Conservation (phyloP, 2,329 filamentous ascomycete species). For the Saccharata proteae region DNA sequence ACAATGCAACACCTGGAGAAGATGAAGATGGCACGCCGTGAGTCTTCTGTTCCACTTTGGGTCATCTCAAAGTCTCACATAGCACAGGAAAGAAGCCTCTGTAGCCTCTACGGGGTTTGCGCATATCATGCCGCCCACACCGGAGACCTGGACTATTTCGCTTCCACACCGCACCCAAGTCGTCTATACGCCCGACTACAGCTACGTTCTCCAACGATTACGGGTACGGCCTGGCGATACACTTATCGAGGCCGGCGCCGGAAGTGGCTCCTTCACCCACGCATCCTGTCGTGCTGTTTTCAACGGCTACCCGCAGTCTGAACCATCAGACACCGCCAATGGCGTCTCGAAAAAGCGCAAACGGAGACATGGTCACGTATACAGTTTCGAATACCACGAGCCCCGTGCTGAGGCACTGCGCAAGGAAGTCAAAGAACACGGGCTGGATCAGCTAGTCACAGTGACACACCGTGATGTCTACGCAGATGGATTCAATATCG, state of each 20-base stretch:
- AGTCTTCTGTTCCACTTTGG: not conserved
- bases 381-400: slow-evolving; percentile 73
- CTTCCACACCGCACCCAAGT: slow-evolving; percentile 75
- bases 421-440: slow-evolving; percentile 57
- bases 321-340: slow-evolving; percentile 18
- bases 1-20: slow-evolving; percentile 18
- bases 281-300: slow-evolving; percentile 66
- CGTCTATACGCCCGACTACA: slow-evolving; percentile 78
- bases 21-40: slow-evolving; percentile 18
- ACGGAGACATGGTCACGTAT: slow-evolving; percentile 51
- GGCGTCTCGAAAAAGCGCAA: slow-evolving; percentile 20
- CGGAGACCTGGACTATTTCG: slow-evolving; percentile 70
- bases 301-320: slow-evolving; percentile 47
- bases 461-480: slow-evolving; percentile 74
- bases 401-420: slow-evolving; percentile 57
- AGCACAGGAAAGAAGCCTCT: slow-evolving; percentile 21
- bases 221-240: slow-evolving; percentile 59
- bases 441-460: slow-evolving; percentile 51
- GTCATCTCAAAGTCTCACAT: not conserved
- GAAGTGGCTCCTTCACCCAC: slow-evolving; percentile 75
- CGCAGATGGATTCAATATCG: slow-evolving; percentile 55
- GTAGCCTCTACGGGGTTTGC: slow-evolving; percentile 57
- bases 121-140: slow-evolving; percentile 66
- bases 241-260: slow-evolving; percentile 70
- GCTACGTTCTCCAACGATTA: slow-evolving; percentile 68